phyloP scores from a whole-genome alignment of 2,329 filamentous ascomycete genomes.

The Elsinoe batatas region DNA sequence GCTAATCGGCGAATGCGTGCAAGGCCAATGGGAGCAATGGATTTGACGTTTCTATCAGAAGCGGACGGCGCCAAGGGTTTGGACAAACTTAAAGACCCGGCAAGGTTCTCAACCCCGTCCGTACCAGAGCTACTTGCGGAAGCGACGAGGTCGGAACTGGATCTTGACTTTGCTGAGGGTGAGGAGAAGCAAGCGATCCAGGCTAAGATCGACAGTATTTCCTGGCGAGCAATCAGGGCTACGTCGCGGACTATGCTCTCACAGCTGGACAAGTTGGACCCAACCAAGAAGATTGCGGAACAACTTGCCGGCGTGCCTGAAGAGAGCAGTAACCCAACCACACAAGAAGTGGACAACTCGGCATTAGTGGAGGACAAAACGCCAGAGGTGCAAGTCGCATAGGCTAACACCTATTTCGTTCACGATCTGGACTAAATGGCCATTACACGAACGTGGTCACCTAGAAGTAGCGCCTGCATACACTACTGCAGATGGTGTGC shows the following conservation, averaged over 20 bases:
- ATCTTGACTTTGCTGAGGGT: conserved; percentile 68
- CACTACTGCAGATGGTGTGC: conserved; percentile 6
- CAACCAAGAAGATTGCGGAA: conserved; percentile 57
- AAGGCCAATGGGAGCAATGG: conserved; percentile 60
- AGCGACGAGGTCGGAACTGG: conserved; percentile 72
- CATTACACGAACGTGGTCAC: background rate
- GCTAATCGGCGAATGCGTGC: conserved; percentile 61
- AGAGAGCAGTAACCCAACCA: conserved; percentile 12
- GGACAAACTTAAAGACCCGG: conserved; percentile 56
- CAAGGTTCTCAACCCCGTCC: conserved; percentile 58
- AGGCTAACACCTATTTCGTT: background rate
- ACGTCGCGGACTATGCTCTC: conserved; percentile 64
- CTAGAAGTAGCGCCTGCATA: background rate
- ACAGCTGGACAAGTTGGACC: conserved; percentile 78
- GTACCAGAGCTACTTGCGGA: conserved; percentile 60
- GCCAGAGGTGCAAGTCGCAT: conserved; percentile 12
- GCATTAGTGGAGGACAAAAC: conserved; percentile 12
- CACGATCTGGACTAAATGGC: background rate
- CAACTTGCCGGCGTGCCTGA: conserved; percentile 32
- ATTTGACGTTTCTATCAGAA: conserved; percentile 69
- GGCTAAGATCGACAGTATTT: conserved; percentile 75
- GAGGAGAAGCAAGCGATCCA: conserved; percentile 49
- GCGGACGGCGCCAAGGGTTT: conserved; percentile 52
- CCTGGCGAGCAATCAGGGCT: conserved; percentile 79
- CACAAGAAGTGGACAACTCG: conserved; percentile 17